These are phyloP conservation scores for Corchorus olitorius DNA, from an alignment of 345 rosid species.

Conservation along the genomic window DNA sequence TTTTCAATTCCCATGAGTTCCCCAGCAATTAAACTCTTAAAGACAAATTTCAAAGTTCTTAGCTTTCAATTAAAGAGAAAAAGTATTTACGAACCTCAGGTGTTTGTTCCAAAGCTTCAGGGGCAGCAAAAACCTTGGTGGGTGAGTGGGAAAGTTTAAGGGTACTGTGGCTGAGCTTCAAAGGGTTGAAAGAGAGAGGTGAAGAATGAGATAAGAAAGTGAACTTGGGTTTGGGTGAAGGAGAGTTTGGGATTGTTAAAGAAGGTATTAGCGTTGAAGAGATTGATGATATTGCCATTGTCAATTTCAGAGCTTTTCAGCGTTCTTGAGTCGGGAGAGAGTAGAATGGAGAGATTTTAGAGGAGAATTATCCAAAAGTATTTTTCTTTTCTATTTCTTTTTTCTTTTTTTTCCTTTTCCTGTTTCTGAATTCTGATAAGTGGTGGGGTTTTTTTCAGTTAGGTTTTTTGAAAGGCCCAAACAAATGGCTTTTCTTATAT, in stretches of 20 bases:
- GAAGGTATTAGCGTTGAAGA: constrained; percentile 56
- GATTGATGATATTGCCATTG: constrained; percentile 66
- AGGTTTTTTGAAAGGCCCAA: too few species aligned
- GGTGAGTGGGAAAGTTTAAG: constrained; percentile 43
- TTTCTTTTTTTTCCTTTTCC: too few species aligned
- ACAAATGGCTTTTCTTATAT: too few species aligned
- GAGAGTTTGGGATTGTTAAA: constrained; percentile 37
- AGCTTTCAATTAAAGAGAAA: neutral
- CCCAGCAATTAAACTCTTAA: neutral
- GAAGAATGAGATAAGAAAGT: constrained; percentile 38
- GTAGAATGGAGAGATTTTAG: too few species aligned
- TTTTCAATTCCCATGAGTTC: constrained; percentile 8
- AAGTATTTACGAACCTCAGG: neutral
- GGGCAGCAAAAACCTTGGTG: constrained; percentile 57
- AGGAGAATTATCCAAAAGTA: too few species aligned
- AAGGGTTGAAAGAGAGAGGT: constrained; percentile 25
- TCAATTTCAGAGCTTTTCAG: constrained; percentile 15
- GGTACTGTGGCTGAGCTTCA: constrained; percentile 24
- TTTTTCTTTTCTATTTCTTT: too few species aligned
- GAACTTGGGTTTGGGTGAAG: constrained; percentile 39
- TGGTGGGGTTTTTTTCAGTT: too few species aligned
- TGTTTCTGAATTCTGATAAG: too few species aligned
- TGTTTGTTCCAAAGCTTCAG: constrained; percentile 51
- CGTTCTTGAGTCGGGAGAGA: neutral
- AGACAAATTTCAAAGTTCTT: neutral